Conservation (phyloP, 2,329 filamentous ascomycete genomes). For the Pseudofabraea citricarpa region DNA sequence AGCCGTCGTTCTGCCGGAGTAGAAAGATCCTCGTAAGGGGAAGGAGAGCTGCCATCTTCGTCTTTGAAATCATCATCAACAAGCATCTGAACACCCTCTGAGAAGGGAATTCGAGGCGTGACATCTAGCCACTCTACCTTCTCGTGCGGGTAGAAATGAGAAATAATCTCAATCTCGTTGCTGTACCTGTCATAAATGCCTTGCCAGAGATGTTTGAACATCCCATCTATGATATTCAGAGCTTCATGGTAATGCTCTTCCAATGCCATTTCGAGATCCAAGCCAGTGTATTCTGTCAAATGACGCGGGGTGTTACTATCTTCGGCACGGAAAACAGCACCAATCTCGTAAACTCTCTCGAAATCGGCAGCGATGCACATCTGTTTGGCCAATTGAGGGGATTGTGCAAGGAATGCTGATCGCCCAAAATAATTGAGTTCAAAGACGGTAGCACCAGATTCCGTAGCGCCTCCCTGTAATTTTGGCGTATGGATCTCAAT, state of each 20-base stretch:
- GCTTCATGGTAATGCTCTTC: conserved; percentile 88
- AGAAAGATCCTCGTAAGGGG: conserved; percentile 72
- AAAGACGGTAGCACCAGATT: conserved; percentile 89
- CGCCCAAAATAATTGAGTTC: conserved; percentile 88
- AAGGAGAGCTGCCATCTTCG: conserved; percentile 68
- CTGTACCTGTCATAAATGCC: conserved; percentile 65
- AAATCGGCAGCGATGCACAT: conserved; percentile 90
- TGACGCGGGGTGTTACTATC: conserved; percentile 95
- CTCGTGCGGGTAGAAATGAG: conserved; percentile 78
- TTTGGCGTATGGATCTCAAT: conserved; percentile 95
- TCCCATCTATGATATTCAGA: conserved; percentile 69
- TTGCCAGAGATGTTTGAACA: conserved; percentile 75
- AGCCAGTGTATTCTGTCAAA: conserved; percentile 88
- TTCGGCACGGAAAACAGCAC: conserved; percentile 87
- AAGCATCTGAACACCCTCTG: conserved; percentile 74
- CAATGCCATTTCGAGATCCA: conserved; percentile 91
- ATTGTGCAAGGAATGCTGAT: conserved; percentile 83
- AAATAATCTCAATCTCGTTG: conserved; percentile 72
- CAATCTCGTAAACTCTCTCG: conserved; percentile 82
- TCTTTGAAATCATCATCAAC: conserved; percentile 72
- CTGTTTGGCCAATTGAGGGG: conserved; percentile 87
- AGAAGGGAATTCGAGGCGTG: conserved; percentile 77
- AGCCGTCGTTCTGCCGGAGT: conserved; percentile 85
- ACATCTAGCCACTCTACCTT: conserved; percentile 84
- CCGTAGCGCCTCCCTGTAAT: conserved; percentile 82